Evolutionary conservation across 83 land plant species (phyloP).

Genomic region (Thuja plicata): DNA sequence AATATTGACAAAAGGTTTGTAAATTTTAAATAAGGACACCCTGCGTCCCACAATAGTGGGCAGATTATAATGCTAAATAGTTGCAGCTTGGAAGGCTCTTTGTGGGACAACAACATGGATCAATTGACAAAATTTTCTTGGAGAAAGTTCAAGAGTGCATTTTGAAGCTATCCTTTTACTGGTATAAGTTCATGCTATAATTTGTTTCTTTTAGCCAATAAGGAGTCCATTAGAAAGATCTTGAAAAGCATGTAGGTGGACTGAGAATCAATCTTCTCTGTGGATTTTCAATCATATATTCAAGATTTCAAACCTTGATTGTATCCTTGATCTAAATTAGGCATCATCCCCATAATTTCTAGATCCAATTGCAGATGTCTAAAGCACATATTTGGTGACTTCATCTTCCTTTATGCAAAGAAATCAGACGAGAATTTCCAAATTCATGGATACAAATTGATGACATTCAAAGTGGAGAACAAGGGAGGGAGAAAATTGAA

Average conservation of each 20-base stretch:
- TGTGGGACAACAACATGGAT: constrained; percentile 61
- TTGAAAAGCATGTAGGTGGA: constrained; percentile 82
- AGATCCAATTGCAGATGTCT: too few species aligned
- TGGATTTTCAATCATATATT: constrained; percentile 45
- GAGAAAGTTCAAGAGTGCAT: constrained; percentile 69
- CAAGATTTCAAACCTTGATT: constrained; percentile 67
- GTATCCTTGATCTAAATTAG: constrained; percentile 52
- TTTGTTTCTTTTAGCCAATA: constrained; percentile 81
- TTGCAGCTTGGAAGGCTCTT: not conserved
- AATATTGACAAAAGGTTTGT: too few species aligned
- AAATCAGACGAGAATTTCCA: too few species aligned
- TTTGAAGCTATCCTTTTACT: constrained; percentile 86
- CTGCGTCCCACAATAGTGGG: too few species aligned
- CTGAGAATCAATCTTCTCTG: constrained; percentile 86
- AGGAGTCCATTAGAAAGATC: constrained; percentile 63
- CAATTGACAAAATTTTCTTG: constrained; percentile 54
- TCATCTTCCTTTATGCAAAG: too few species aligned
- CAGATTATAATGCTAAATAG: too few species aligned
- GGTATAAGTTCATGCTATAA: constrained; percentile 97
- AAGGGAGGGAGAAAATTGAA: too few species aligned
- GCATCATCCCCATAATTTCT: constrained; percentile 4
- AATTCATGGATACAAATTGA: too few species aligned
- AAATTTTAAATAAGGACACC: too few species aligned
- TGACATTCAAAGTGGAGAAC: too few species aligned
- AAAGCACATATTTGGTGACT: too few species aligned